A percentile compares a stretch with the other conserved stretches of the same genome.
Conservation (phyloP, 768 basidiomycete species). For the Lactarius sp. region DNA sequence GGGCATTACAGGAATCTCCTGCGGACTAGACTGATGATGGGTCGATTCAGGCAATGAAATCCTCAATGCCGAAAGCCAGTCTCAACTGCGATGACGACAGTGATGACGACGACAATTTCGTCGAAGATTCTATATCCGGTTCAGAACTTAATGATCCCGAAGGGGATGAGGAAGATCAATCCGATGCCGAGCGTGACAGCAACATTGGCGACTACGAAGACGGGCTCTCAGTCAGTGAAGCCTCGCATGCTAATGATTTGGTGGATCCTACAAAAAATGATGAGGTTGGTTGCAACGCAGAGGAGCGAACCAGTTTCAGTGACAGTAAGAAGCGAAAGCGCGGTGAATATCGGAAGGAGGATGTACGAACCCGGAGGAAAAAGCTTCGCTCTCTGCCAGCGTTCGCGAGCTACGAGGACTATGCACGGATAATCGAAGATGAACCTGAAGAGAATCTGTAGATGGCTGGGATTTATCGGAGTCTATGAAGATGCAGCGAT, state of each 20-base stretch:
- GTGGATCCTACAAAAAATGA: slow-evolving; percentile 60
- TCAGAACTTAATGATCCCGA: slow-evolving; percentile 31
- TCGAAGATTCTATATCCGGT: slow-evolving; percentile 25
- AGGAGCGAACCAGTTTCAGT: slow-evolving; percentile 54
- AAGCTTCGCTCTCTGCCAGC: slow-evolving; percentile 66
- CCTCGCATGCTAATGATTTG: slow-evolving; percentile 68
- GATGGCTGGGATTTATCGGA: neutral
- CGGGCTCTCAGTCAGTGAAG: slow-evolving; percentile 54
- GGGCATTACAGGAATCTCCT: slow-evolving; percentile 19
- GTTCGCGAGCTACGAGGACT: slow-evolving; percentile 86
- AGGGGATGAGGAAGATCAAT: slow-evolving; percentile 29
- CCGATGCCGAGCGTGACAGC: slow-evolving; percentile 27
- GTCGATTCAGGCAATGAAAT: slow-evolving; percentile 72
- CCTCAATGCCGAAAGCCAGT: slow-evolving; percentile 61
- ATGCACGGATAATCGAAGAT: slow-evolving; percentile 79
- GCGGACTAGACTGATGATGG: slow-evolving; percentile 9
- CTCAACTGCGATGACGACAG: slow-evolving; percentile 30
- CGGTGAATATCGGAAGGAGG: slow-evolving; percentile 38
- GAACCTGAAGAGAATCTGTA: slow-evolving; percentile 63
- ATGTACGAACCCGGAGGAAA: slow-evolving; percentile 52
- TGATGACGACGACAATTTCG: slow-evolving; percentile 31
- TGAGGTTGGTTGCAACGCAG: slow-evolving; percentile 44
- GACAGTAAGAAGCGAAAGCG: slow-evolving; percentile 39
- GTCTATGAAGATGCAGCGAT: neutral
- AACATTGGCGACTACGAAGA: slow-evolving; percentile 20